phyloP scores from a whole-genome alignment of 2,329 filamentous ascomycete genomes.

The Verticillium zaregamsianum region DNA sequence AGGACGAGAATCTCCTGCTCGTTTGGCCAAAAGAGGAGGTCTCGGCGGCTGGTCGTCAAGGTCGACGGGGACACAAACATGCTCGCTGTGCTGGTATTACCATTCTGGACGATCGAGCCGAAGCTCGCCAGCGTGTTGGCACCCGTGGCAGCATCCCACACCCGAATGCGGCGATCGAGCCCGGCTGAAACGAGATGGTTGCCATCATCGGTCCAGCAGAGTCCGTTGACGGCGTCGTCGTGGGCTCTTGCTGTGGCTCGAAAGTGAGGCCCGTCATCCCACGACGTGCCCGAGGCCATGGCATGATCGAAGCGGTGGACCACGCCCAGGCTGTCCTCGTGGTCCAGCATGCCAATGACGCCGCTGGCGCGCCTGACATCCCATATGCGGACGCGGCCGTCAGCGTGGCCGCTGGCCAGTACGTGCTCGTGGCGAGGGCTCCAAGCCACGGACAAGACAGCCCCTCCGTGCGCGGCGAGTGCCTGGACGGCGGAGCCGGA shows the following conservation, averaged over 20 bases:
- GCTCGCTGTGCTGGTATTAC: slow-evolving; percentile 54
- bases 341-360: slow-evolving; percentile 72
- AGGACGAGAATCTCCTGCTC: slow-evolving; percentile 75
- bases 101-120: slow-evolving; percentile 76
- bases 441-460: slow-evolving; percentile 71
- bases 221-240: slow-evolving; percentile 74
- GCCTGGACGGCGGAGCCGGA: slow-evolving; percentile 74
- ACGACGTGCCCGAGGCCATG: slow-evolving; percentile 23
- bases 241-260: slow-evolving; percentile 63
- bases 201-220: slow-evolving; percentile 81
- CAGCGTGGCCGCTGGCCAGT: slow-evolving; percentile 77
- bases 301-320: slow-evolving; percentile 34
- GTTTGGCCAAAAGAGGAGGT: slow-evolving; percentile 78
- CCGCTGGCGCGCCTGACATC: slow-evolving; percentile 78
- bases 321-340: slow-evolving; percentile 76
- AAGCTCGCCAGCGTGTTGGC: slow-evolving; percentile 88
- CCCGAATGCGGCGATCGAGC: slow-evolving; percentile 77
- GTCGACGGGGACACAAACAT: slow-evolving; percentile 62
- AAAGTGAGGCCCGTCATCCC: slow-evolving; percentile 27
- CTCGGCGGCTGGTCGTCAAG: slow-evolving; percentile 50
- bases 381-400: slow-evolving; percentile 82
- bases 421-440: slow-evolving; percentile 76
- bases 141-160: slow-evolving; percentile 79
- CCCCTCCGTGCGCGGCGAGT: slow-evolving; percentile 63
- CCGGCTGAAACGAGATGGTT: slow-evolving; percentile 73